These are phyloP conservation scores for Solanum chaucha DNA, from an alignment of 257 asterid genomes.

Conservation along the genomic window DNA sequence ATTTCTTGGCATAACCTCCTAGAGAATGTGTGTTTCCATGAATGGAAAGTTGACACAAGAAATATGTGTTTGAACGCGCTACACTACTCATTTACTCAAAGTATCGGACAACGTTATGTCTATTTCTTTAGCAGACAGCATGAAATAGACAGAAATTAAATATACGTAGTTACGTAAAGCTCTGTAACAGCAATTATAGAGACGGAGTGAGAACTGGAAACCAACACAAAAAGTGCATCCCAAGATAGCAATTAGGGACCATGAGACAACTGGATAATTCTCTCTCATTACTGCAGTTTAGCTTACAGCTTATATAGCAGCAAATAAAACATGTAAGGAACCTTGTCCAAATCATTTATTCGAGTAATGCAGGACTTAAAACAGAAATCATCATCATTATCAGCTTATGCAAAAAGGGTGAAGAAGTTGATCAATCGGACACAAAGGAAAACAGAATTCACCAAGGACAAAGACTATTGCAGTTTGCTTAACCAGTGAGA, in stretches of 20 bases:
- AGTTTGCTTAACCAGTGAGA: constrained; percentile 40
- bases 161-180: background rate
- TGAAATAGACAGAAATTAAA: too few relatives aligned
- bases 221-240: background rate
- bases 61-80: background rate
- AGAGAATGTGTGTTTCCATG: background rate
- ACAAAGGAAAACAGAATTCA: background rate
- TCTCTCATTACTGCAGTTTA: background rate
- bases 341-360: background rate
- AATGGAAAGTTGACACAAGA: background rate
- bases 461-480: background rate
- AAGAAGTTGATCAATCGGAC: background rate
- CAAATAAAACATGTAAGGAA: background rate
- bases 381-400: background rate
- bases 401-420: background rate
- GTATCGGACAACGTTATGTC: background rate
- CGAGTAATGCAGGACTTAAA: background rate
- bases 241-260: background rate
- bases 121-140: background rate
- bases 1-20: background rate
- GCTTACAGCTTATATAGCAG: background rate
- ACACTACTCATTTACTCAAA: background rate
- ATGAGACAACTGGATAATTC: background rate
- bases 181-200: background rate
- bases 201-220: background rate